A percentile compares a stretch with the other conserved stretches of the same genome.
Evolutionary conservation across 2,329 filamentous ascomycete species (phyloP).

Genomic region (Xylariaceae sp.): DNA sequence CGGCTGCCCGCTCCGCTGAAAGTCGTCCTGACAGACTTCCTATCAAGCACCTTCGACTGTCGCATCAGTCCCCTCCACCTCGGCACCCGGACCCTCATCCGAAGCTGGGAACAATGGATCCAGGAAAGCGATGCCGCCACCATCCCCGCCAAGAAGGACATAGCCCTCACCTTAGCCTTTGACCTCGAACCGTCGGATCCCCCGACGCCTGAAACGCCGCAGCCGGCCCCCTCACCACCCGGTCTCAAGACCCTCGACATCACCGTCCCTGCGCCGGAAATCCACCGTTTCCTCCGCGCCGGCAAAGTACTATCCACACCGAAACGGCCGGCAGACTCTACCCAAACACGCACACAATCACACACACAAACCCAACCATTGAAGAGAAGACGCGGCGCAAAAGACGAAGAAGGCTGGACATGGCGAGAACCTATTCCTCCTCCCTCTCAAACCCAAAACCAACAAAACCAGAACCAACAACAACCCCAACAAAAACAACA

Average conservation of each 20-base stretch:
- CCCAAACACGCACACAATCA: constrained; percentile 21
- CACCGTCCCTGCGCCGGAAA: constrained; percentile 44
- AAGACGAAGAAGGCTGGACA: constrained; percentile 48
- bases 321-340: constrained; percentile 18
- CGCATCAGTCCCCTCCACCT: constrained; percentile 46
- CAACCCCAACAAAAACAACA: too few species aligned
- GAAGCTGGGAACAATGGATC: constrained; percentile 49
- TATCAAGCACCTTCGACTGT: constrained; percentile 51
- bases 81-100: constrained; percentile 45
- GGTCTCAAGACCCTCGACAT: constrained; percentile 46
- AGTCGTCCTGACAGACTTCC: constrained; percentile 44
- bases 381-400: constrained; percentile 39
- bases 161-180: constrained; percentile 48
- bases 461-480: too few species aligned
- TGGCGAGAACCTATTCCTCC: constrained; percentile 35
- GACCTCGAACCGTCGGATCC: constrained; percentile 33
- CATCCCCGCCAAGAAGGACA: constrained; percentile 35
- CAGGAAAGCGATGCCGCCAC: constrained; percentile 23
- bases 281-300: constrained; percentile 41
- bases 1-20: constrained; percentile 52
- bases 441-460: background rate
- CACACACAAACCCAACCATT: constrained; percentile 24
- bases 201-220: background rate
- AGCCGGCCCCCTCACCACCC: background rate
- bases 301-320: constrained; percentile 30